Percentiles rank a stretch among this genome's conserved stretches.
Conservation (phyloP, 139 green algal genomes). For the Eudorina sp. region DNA sequence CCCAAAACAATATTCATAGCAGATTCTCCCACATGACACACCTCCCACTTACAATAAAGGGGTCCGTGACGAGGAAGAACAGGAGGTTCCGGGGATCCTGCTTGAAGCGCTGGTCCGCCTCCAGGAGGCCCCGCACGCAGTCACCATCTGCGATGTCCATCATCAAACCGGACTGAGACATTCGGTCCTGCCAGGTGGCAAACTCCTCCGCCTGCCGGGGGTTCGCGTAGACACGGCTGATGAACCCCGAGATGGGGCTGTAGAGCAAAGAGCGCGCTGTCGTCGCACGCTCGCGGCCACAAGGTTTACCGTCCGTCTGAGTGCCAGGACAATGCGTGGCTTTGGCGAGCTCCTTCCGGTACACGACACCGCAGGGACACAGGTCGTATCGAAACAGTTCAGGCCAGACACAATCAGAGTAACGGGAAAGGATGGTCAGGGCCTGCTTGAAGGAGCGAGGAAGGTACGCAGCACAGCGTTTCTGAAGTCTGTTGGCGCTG, state of each 20-base stretch:
- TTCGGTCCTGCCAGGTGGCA: not conserved
- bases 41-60: not conserved
- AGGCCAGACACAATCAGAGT: not conserved
- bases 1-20: not conserved
- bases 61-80: not conserved
- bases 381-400: not conserved
- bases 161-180: not conserved
- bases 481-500: not conserved
- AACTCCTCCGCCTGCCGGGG: not conserved
- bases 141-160: not conserved
- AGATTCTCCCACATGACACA: not conserved
- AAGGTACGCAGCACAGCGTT: not conserved
- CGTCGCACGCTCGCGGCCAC: not conserved
- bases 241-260: not conserved
- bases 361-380: not conserved
- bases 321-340: not conserved
- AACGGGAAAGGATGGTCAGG: not conserved
- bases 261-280: too few species aligned
- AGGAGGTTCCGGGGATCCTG: not conserved
- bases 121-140: not conserved
- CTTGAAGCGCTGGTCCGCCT: not conserved
- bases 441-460: not conserved
- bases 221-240: not conserved
- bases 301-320: not conserved
- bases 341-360: not conserved